Evolutionary conservation across 768 basidiomycete species (phyloP), one percentile per base, ranked within the genome.

Genomic region (Trametes sanguinea): DNA sequence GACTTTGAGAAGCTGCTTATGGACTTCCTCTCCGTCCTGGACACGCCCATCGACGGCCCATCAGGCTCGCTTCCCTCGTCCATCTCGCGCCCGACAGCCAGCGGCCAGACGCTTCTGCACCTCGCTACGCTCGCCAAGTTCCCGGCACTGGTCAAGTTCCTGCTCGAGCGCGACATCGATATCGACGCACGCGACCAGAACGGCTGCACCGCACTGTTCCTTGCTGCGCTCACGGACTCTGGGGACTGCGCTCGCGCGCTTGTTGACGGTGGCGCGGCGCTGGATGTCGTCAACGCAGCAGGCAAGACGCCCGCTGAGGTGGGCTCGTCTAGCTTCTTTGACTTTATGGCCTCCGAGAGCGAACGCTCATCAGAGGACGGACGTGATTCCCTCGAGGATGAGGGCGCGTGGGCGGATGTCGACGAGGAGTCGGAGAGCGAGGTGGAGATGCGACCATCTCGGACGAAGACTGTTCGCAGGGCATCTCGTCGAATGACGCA

Each of bases 151-250:
- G 82, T 87, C 16, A 70, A 77, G 47, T 92, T 91, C 76, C 79
- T 99, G 59, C 76, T 96, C 59, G 75, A 78, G 4, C 89, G 83
- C 56, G 85, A 82, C 6, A 86, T 89, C 40, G 92, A 95, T 70
- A 66, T 95, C 56, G 94, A 98, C 71, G 82, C 81, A 13, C 86
- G 92, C 51, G 97, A 99, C 74, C 80, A 84, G 51, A 96, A 94
- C 73, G 96, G 96, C 13, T 93, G 83, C 72, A 98, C 95, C 0
- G 85, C 97, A 0, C 76, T 98, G 37, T 92, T 95, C 75, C 90
- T 95, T 68, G 91, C 95, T 16, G 88, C 85, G 0, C 75, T 95
- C 37, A 79, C 78, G 6, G 82, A 82, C 27, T 86, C 89, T 13
- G 76, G 78, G 55, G 79, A 82, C 10, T 94, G 92, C 73, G 82